Conservation (phyloP, 1,284 basidiomycete genomes). For the Microbotryomycetes sp. region DNA sequence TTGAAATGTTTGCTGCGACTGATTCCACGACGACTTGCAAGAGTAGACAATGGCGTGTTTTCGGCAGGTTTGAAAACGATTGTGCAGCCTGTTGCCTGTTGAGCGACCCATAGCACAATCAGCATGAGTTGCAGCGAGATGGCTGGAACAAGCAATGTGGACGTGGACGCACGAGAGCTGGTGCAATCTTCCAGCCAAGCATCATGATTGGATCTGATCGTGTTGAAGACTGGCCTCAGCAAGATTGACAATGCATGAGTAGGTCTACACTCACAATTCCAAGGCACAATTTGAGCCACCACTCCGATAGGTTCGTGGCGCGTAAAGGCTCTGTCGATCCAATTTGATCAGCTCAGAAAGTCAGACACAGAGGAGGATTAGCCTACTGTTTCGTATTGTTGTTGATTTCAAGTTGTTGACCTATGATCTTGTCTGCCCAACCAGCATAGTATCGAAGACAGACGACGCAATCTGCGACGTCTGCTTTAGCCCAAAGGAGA, state of each 20-base stretch:
- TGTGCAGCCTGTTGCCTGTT: constrained; percentile 35
- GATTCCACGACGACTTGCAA: not conserved
- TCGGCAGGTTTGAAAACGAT: constrained; percentile 41
- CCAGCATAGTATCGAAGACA: constrained; percentile 34
- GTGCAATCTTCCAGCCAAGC: constrained; percentile 40
- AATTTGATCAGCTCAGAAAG: constrained; percentile 43
- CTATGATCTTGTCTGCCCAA: constrained; percentile 22
- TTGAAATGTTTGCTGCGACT: not conserved
- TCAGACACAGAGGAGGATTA: not conserved
- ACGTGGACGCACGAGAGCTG: constrained; percentile 35
- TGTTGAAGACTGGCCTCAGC: not conserved
- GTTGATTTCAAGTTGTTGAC: constrained; percentile 32
- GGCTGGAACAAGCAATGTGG: not conserved
- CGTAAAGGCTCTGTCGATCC: constrained; percentile 38
- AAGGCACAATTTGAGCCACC: constrained; percentile 31
- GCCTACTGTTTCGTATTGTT: constrained; percentile 5
- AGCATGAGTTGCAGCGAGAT: not conserved
- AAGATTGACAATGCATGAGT: no score
- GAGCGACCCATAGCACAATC: not conserved
- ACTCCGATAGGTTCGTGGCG: constrained; percentile 43
- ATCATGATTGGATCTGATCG: constrained; percentile 15
- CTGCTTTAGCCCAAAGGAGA: constrained; percentile 28
- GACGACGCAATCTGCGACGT: constrained; percentile 30
- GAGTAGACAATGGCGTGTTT: constrained; percentile 35
- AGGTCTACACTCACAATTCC: constrained; percentile 34